These are phyloP conservation scores for Torulaspora gathmanii DNA, from an alignment of 805 yeast genomes.

Conservation along the genomic window DNA sequence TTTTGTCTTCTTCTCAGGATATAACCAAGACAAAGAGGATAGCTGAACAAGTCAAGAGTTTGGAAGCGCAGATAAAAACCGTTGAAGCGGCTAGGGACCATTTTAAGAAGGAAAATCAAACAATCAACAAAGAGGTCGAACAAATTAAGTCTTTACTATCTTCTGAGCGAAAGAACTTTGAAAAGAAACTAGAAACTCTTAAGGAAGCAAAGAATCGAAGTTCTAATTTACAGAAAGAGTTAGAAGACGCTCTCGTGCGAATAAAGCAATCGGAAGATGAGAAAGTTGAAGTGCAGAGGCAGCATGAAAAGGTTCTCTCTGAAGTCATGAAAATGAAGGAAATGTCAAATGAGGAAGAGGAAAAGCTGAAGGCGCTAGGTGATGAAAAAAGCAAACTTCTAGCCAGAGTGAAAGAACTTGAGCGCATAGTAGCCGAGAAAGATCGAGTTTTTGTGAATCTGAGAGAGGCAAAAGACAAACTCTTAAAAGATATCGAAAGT, in stretches of 20 bases:
- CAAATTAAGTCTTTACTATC: slow-evolving; percentile 35
- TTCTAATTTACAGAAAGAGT: slow-evolving; percentile 27
- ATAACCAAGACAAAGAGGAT: slow-evolving; percentile 54
- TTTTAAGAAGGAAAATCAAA: slow-evolving; percentile 28
- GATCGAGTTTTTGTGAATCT: slow-evolving; percentile 40
- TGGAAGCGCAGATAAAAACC: slow-evolving; percentile 45
- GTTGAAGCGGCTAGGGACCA: slow-evolving; percentile 32
- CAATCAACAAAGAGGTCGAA: slow-evolving; percentile 29
- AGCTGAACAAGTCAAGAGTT: slow-evolving; percentile 49
- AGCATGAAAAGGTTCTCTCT: slow-evolving; percentile 19
- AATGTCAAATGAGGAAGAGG: slow-evolving; percentile 40
- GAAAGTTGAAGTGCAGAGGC: slow-evolving; percentile 28
- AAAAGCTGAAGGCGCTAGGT: slow-evolving; percentile 42
- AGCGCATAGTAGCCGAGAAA: slow-evolving; percentile 49
- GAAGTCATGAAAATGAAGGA: slow-evolving; percentile 22
- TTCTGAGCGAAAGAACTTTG: slow-evolving; percentile 41
- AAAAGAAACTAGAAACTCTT: slow-evolving; percentile 45
- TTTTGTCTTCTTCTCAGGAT: slow-evolving; percentile 60
- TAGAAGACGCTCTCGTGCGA: slow-evolving; percentile 18
- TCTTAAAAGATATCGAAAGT: slow-evolving; percentile 11
- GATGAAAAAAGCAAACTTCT: slow-evolving; percentile 47
- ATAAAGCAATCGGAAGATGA: slow-evolving; percentile 26
- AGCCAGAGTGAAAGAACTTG: slow-evolving; percentile 52
- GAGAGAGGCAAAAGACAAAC: slow-evolving; percentile 28
- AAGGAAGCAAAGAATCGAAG: slow-evolving; percentile 42